Base-by-base conservation (phyloP, 345 rosid genomes). In the Trapa bicornis region DNA sequence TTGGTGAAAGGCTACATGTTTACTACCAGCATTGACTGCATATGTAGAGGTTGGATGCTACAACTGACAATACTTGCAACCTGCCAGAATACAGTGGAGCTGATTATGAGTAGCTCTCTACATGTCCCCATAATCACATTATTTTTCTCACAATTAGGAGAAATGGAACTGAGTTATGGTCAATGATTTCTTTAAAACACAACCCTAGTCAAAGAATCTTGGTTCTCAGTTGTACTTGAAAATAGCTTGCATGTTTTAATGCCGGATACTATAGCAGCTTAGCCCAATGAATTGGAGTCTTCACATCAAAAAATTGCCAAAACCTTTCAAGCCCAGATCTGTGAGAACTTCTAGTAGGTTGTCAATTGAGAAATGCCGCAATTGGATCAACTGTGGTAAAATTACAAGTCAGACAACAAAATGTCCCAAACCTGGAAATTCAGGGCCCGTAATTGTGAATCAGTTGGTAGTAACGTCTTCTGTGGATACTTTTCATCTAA, bases 1-100 rank as follows among this genome's bases (percentile, higher is more conserved):
- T 9, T 16, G 50, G 14, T 68, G 2, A 47, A 22, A 45, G 13
- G 61, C 35, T 17, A 50, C 5, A 15, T 1, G 56, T 50, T 50
- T n/a, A 15, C 56, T 80, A 83, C 89, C 85, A 74, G 72, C 36
- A 78, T 12, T 39, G 78, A 68, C 52, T 72, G 12, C 87, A 80
- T 81, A 52, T 70, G 79, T 67, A 81, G 77, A 76, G 89, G 89
- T 52, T 85, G 89, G 63, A 83, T 69, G 84, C 81, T 78, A 29
- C 85, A 81, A 79, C 72, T 75, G 66, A 85, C 35, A 64, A 78
- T 64, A 71, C 78, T 75, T 70, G 84, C 84, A 73, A 45, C 80
- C 89, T 84, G 78, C 37, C 37, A 67, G 45, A 63, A 29, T 29
- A 45, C 56, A 2, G 14, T 15, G 22, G 53, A 50, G n/a, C 56